These are phyloP conservation scores for Chenopodium formosanum DNA, from an alignment of 148 eudicot species.

Conservation along the genomic window DNA sequence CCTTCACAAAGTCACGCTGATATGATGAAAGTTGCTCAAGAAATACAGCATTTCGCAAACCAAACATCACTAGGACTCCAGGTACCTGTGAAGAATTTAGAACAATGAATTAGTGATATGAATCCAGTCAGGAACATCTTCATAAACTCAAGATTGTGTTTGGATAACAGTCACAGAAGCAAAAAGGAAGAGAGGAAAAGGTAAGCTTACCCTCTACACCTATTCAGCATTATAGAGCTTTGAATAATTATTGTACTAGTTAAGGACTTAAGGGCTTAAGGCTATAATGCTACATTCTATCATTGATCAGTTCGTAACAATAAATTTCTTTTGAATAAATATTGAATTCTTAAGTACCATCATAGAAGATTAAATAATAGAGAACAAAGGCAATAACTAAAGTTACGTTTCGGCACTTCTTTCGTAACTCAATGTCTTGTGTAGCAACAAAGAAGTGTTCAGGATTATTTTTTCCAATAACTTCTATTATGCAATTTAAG, in stretches of 20 bases:
- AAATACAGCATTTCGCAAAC: slow-evolving; percentile 67
- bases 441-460: slow-evolving; percentile 94
- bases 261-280: too few species aligned
- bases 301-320: too few species aligned
- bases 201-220: too few species aligned
- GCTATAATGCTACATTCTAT: too few species aligned
- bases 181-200: too few species aligned
- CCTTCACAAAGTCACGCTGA: slow-evolving; percentile 60
- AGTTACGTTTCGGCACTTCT: slow-evolving; percentile 59
- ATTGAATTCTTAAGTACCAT: neutral
- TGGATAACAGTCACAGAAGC: too few species aligned
- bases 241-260: too few species aligned
- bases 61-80: slow-evolving; percentile 77
- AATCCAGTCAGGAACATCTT: slow-evolving; percentile 3
- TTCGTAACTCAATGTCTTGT: slow-evolving; percentile 70
- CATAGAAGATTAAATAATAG: neutral
- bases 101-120: neutral
- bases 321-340: too few species aligned
- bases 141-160: neutral
- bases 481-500: slow-evolving; percentile 61
- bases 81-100: slow-evolving; percentile 46
- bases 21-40: slow-evolving; percentile 58
- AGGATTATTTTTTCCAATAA: slow-evolving; percentile 62
- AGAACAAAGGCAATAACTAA: neutral
- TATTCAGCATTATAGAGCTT: too few species aligned